Evolutionary conservation across 331 rosid genomes (phyloP).

Genomic region (Arachis monticola): DNA sequence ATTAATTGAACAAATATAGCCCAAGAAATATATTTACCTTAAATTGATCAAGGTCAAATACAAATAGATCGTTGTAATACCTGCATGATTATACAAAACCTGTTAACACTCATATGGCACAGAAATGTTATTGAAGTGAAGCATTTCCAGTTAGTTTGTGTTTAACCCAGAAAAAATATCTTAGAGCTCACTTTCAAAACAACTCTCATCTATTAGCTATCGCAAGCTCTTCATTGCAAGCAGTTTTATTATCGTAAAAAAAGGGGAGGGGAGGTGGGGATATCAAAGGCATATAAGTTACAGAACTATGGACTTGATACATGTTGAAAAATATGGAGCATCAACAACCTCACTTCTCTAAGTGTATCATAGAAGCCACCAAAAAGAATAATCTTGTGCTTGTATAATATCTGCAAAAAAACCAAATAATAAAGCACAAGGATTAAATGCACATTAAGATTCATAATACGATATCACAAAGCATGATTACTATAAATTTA

Average conservation of each 20-base stretch:
- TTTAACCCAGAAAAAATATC: constrained; percentile 4
- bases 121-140: constrained; percentile 29
- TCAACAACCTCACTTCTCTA: constrained; percentile 97
- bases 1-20: constrained; percentile 14
- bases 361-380: constrained; percentile 99
- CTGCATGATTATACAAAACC: constrained; percentile 53
- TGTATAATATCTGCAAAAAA: constrained; percentile 83
- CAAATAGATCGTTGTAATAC: constrained; percentile 83
- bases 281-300: constrained; percentile 4
- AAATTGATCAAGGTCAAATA: constrained; percentile 92
- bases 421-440: constrained; percentile 28
- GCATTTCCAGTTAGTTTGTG: constrained; percentile 15
- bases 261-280: not conserved
- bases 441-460: constrained; percentile 17
- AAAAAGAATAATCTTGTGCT: constrained; percentile 95
- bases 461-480: constrained; percentile 13
- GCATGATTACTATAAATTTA: not conserved
- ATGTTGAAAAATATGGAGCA: constrained; percentile 37
- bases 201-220: constrained; percentile 1
- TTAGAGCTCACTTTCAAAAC: constrained; percentile 26
- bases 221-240: constrained; percentile 25
- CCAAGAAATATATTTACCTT: constrained; percentile 61
- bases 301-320: constrained; percentile 4
- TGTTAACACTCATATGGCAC: constrained; percentile 28
- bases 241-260: not conserved